Percentiles rank a stretch among this genome's conserved stretches.
Evolutionary conservation across 768 basidiomycete species (phyloP).

Genomic region (Coprinopsis sp.): DNA sequence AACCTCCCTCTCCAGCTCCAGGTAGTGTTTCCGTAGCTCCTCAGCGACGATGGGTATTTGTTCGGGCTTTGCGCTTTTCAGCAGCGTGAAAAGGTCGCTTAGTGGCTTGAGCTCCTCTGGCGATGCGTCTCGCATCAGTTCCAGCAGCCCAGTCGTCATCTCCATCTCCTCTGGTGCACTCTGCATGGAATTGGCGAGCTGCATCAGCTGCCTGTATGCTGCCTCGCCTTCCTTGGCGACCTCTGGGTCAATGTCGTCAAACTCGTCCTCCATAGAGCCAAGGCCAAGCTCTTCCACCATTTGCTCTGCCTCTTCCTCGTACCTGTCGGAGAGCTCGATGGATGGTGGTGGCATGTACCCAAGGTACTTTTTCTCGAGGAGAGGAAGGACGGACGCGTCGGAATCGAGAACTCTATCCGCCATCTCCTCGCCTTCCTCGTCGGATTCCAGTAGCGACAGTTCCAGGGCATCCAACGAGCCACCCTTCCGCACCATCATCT

Average conservation of each 20-base stretch:
- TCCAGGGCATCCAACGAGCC: constrained; percentile 12
- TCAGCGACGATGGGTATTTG: constrained; percentile 1
- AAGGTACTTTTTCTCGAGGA: constrained; percentile 26
- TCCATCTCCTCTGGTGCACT: background rate
- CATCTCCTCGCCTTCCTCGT: constrained; percentile 23
- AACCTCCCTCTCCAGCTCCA: constrained; percentile 7
- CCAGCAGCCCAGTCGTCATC: background rate
- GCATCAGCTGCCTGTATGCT: constrained; percentile 2
- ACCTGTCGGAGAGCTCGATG: constrained; percentile 5
- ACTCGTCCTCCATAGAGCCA: background rate
- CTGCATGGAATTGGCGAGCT: background rate
- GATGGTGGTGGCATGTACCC: constrained; percentile 25
- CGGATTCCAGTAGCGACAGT: constrained; percentile 14
- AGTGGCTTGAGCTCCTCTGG: constrained; percentile 8
- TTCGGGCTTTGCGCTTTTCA: background rate
- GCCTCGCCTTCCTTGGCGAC: constrained; percentile 1
- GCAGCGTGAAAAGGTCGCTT: constrained; percentile 1
- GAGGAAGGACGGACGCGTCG: constrained; percentile 28
- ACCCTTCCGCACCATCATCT: constrained; percentile 1
- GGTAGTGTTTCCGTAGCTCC: background rate
- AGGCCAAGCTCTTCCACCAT: background rate
- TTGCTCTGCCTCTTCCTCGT: constrained; percentile 1
- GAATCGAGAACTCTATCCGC: constrained; percentile 23
- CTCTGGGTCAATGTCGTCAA: background rate
- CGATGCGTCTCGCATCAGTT: background rate